Base-by-base conservation (phyloP, 495 filamentous ascomycete species). In the Tuber borchii region DNA sequence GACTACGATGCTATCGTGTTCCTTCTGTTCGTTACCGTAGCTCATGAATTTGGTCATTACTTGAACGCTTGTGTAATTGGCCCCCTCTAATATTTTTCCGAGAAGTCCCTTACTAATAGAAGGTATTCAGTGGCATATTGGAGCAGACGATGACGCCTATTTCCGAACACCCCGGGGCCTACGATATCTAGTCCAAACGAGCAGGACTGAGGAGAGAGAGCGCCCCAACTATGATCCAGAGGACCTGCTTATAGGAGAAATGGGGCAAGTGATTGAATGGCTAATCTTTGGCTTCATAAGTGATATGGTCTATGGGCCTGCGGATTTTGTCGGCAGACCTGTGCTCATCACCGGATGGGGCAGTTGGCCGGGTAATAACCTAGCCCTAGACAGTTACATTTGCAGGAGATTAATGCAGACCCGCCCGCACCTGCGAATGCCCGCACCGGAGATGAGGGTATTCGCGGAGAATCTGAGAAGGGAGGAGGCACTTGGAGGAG, bases 181-280 rank as follows among this genome's bases (percentile, higher is more conserved):
- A 65, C 56, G 56, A 65, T 65, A 65, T 16, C 56, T 65, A 12
- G 56, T 65, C 26, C 56, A 34, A 65, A 1, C 14, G 26, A 3
- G 12, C 6, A 0, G 0, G 31, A 2, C 12, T 6, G 56, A 65
- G 56, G 56, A 65, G 34, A 31, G 26, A 6, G 4, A 34, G 3
- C 22, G 19, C 0, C 73, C 40, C 22, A n/a, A 46, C 6, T 69
- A 73, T 48, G 10, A 73, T 34, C 69, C 40, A 6, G 8, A 39
- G 5, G 34, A 69, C 9, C 72, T 44, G 5, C 19, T n/a, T 22
- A 43, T 26, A 37, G 76, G 76, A 1, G 74, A 78, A 37, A 77
- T 78, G 39, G 76, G 76, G 17, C 74, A 78, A 65, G 39, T 78
- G 2, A 72, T 78, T 19, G 76, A 78, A 69, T 78, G 75, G 74